Conservation (phyloP, 2,329 filamentous ascomycete species). For the Shiraia sp. region DNA sequence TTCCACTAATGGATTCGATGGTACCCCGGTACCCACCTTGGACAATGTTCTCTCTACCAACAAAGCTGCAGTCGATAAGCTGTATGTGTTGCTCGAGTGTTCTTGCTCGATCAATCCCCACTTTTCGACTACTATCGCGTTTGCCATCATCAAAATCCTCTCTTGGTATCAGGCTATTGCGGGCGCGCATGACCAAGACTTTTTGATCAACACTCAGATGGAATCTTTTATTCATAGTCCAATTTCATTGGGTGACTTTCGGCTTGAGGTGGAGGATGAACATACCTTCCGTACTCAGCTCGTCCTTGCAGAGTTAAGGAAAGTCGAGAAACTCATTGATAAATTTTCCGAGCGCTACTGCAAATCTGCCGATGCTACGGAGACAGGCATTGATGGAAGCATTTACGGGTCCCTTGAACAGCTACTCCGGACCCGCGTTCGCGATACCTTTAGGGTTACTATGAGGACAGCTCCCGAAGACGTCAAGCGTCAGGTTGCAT, state of each 20-base stretch:
- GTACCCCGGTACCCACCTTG: conserved; percentile 30
- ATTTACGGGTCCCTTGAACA: conserved; percentile 37
- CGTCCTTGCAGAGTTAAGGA: conserved; percentile 38
- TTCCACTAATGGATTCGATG: conserved; percentile 29
- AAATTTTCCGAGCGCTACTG: conserved; percentile 43
- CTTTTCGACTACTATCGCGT: conserved; percentile 42
- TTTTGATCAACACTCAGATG: conserved; percentile 27
- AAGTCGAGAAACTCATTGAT: conserved; percentile 44
- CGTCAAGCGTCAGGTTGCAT: conserved; percentile 39
- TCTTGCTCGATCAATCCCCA: conserved; percentile 42
- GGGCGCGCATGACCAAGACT: conserved; percentile 23
- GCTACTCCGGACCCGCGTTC: conserved; percentile 38
- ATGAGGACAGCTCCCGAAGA: conserved; percentile 42
- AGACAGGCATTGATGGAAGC: conserved; percentile 32
- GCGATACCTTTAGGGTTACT: conserved; percentile 43
- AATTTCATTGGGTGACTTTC: conserved; percentile 28
- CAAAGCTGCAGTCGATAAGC: conserved; percentile 39
- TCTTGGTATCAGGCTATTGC: conserved; percentile 43
- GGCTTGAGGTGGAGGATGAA: conserved; percentile 33
- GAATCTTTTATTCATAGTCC: conserved; percentile 33
- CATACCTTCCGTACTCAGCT: conserved; percentile 37
- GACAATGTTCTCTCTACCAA: conserved; percentile 38
- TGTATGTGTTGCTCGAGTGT: conserved; percentile 38
- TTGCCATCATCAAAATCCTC: conserved; percentile 42
- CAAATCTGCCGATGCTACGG: conserved; percentile 24